phyloP scores from a whole-genome alignment of 176 grass and related monocot genomes.

The Triticum monococcum region DNA sequence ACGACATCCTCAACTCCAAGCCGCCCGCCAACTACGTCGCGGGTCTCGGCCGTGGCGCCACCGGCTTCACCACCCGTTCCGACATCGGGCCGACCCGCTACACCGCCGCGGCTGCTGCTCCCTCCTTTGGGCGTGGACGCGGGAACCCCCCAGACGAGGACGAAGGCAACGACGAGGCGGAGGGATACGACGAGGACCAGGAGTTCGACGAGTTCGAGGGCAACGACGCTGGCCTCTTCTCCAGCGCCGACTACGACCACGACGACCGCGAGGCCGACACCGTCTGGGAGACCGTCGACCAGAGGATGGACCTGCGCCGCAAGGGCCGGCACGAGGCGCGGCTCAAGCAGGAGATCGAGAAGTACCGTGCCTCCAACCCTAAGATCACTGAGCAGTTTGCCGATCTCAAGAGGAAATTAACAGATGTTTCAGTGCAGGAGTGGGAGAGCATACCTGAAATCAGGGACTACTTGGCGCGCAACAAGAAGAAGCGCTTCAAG shows the following conservation, averaged over 20 bases:
- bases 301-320: constrained; percentile 73
- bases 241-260: constrained; percentile 81
- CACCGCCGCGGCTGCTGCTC: constrained; percentile 37
- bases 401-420: constrained; percentile 79
- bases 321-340: constrained; percentile 82
- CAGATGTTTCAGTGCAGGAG: constrained; percentile 54
- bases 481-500: constrained; percentile 97
- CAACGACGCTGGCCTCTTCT: constrained; percentile 85
- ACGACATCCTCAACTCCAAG: constrained; percentile 80
- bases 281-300: constrained; percentile 78
- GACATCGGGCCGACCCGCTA: constrained; percentile 78
- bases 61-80: constrained; percentile 81
- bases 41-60: constrained; percentile 77
- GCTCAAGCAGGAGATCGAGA: constrained; percentile 91
- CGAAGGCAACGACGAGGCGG: constrained; percentile 65
- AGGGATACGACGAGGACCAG: constrained; percentile 83
- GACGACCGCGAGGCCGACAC: constrained; percentile 82
- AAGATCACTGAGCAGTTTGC: constrained; percentile 93
- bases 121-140: constrained; percentile 48
- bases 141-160: constrained; percentile 62
- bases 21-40: constrained; percentile 86
- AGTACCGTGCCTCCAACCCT: constrained; percentile 87
- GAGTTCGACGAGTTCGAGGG: constrained; percentile 97
- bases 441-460: constrained; percentile 98
- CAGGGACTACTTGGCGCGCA: constrained; percentile 73